phyloP scores from a whole-genome alignment of 805 yeast species.

The Zygotorulaspora sp. region DNA sequence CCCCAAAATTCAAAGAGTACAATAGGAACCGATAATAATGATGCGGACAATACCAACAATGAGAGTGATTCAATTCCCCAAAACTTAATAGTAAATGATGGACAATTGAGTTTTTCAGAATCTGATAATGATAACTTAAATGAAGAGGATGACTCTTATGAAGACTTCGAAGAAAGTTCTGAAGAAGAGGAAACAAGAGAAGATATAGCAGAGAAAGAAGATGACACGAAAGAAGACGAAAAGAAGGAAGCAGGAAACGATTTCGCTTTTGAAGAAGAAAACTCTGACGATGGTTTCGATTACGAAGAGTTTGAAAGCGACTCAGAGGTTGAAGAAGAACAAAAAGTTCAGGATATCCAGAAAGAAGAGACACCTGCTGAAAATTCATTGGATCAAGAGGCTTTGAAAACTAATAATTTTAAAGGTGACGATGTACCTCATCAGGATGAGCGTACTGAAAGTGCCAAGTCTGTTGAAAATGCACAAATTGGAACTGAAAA shows the following conservation, averaged over 20 bases:
- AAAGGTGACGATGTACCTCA: conserved; percentile 23
- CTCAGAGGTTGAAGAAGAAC: conserved; percentile 22
- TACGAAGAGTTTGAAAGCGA: conserved; percentile 32
- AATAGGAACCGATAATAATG: no score
- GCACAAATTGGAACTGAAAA: conserved; percentile 5
- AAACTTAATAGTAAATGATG: no score
- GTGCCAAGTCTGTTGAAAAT: conserved; percentile 15
- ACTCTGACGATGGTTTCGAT: conserved; percentile 5
- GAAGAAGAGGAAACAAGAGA: conserved; percentile 19
- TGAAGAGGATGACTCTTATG: conserved; percentile 13
- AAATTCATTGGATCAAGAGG: conserved; percentile 5
- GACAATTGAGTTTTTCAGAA: conserved; percentile 5
- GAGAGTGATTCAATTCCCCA: no score
- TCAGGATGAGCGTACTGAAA: conserved; percentile 16
- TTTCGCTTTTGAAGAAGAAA: conserved; percentile 12
- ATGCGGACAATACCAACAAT: no score
- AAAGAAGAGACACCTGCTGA: conserved; percentile 7
- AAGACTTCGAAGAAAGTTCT: conserved; percentile 24
- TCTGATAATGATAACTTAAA: not conserved
- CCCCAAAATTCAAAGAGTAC: conserved; percentile 4
- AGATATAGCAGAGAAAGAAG: conserved; percentile 20
- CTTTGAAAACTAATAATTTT: conserved; percentile 17
- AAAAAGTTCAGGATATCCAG: conserved; percentile 17
- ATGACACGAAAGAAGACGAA: conserved; percentile 22
- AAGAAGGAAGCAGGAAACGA: conserved; percentile 15